Evolutionary conservation across 768 basidiomycete genomes (phyloP), one percentile per base, ranked within the genome.

Genomic region (Macrolepiota albuminosa): DNA sequence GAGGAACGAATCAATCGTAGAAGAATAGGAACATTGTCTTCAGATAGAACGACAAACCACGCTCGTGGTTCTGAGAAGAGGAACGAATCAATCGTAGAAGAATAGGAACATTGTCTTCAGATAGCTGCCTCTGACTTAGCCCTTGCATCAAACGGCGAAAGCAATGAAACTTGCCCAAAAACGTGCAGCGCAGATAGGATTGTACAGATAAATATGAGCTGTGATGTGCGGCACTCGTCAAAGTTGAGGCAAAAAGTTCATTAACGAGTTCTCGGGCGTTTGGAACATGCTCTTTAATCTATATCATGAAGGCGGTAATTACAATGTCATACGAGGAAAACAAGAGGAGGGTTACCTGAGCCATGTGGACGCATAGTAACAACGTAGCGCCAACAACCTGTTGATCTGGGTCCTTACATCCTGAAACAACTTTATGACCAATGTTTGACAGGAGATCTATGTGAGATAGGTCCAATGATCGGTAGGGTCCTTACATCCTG

Each of bases 351-450:
- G 60, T 58, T 34, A 72, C 75, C 62, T 69, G 64, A 8, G 64
- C 45, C 55, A 72, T 61, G 26, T 62, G 60, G 49, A 64, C 53
- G 53, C 72, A 71, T 16, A 76, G 66, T 6, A 71, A 68, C 34
- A 84, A 68, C 4, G 84, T 82, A 29, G 83, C 81, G 58, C 69
- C 69, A 33, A 73, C 73, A 1, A 87, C 84, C 6, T 68, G 62
- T 7, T 69, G 63, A 52, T 84, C 74, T 7, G 70, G 57, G 63
- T 87, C 84, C 33, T 72, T 64, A 36, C 85, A 60, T 47, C 81
- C 72, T 58, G 70, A 76, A 36, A 75, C 37, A 13, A 82, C 61
- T 54, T 72, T 76, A 24, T 66, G 63, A 26, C 75, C 70, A 8
- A 83, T 74, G 45, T 72, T 72, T 43, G 72, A 71, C 49, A 89